Evolutionary conservation across 2,329 filamentous ascomycete genomes (phyloP).

Genomic region (Fusarium musae): DNA sequence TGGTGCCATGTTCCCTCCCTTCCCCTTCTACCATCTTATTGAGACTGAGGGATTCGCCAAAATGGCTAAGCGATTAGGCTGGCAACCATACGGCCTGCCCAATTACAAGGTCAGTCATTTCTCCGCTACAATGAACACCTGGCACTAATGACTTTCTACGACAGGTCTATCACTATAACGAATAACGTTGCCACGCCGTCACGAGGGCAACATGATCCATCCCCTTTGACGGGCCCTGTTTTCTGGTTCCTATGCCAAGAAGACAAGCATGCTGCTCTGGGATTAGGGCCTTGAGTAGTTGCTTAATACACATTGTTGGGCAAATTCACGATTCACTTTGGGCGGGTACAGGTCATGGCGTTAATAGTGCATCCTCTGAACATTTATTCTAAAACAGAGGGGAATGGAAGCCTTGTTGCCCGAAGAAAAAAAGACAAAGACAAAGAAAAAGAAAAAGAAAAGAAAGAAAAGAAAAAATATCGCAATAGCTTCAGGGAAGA

Average conservation of each 20-base stretch:
- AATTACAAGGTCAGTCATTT: constrained; percentile 85
- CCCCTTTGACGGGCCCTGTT: constrained; percentile 7
- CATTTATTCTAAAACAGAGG: constrained; percentile 11
- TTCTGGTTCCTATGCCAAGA: constrained; percentile 25
- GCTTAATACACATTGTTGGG: constrained; percentile 14
- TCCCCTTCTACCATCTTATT: constrained; percentile 95
- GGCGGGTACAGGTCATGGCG: constrained; percentile 40
- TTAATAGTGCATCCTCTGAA: constrained; percentile 40
- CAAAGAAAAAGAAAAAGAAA: too few species aligned
- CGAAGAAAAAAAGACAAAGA: neutral
- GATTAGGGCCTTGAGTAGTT: neutral
- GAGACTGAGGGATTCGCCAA: constrained; percentile 98
- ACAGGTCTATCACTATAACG: constrained; percentile 90
- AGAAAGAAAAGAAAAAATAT: neutral
- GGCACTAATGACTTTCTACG: constrained; percentile 26
- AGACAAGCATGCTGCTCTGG: constrained; percentile 10
- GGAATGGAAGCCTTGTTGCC: constrained; percentile 5
- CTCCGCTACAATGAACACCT: neutral
- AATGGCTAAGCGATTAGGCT: constrained; percentile 91
- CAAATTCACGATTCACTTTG: constrained; percentile 34
- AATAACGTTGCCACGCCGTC: constrained; percentile 61
- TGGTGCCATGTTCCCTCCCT: constrained; percentile 97
- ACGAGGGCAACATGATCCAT: constrained; percentile 16
- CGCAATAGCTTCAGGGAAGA: neutral
- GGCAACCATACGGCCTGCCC: constrained; percentile 86